Conservation (phyloP, 805 yeast species). For the Candida vaughaniae region DNA sequence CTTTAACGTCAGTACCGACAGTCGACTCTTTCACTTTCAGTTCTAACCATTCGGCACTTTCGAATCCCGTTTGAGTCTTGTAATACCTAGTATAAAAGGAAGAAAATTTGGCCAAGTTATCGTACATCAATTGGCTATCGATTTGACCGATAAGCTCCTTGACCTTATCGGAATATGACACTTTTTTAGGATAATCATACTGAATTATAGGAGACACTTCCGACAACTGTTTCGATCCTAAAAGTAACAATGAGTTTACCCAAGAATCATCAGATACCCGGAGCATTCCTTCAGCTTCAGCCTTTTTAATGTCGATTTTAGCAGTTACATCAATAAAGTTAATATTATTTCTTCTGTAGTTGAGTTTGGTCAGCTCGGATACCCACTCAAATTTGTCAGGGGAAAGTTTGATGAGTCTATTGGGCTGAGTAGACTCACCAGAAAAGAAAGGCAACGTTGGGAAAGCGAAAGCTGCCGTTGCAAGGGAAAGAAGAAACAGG, state of each 20-base stretch:
- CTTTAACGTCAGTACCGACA: constrained; percentile 25
- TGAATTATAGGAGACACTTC: constrained; percentile 17
- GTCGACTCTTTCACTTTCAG: constrained; percentile 46
- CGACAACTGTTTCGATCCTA: constrained; percentile 27
- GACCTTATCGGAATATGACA: constrained; percentile 39
- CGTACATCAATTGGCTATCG: constrained; percentile 46
- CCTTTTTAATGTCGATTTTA: constrained; percentile 29
- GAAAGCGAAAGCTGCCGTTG: too few relatives aligned
- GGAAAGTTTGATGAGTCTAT: constrained; percentile 31
- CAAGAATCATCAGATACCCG: constrained; percentile 1
- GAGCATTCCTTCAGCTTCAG: constrained; percentile 24
- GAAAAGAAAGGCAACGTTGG: too few relatives aligned
- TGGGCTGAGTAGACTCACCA: too few relatives aligned
- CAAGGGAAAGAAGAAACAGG: too few relatives aligned
- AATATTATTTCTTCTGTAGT: constrained; percentile 41
- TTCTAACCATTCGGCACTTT: constrained; percentile 70
- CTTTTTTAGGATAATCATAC: constrained; percentile 54
- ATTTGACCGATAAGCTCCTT: constrained; percentile 42
- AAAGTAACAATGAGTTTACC: constrained; percentile 5
- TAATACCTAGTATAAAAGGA: constrained; percentile 77
- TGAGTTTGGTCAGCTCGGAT: constrained; percentile 36
- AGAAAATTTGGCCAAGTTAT: constrained; percentile 59
- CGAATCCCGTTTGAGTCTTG: constrained; percentile 65
- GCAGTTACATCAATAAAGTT: constrained; percentile 67
- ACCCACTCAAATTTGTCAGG: constrained; percentile 30